Evolutionary conservation across 208 protist species (phyloP), one percentile per base, ranked within the genome.

Genomic region (Trypanosoma brucei): DNA sequence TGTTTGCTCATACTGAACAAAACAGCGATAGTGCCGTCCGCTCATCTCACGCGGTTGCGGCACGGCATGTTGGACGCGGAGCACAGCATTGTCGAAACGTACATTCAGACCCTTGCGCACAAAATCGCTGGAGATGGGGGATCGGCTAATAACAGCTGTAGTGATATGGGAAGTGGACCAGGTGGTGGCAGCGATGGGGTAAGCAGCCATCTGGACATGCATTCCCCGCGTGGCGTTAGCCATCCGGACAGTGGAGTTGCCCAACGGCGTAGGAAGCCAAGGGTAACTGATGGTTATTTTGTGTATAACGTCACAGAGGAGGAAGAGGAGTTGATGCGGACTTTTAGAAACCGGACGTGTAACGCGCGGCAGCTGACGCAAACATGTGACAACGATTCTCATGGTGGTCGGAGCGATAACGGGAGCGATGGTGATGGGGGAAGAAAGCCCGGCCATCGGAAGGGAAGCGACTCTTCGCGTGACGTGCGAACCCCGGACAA

Each of bases 251-350:
- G 35, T 42, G 58, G 33, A 46, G 42, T 6, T 14, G 42, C 42
- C 8, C 42, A 6, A 50, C 7, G 55, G 55, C 49, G 42, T 33
- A 35, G 59, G 45, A 33, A 58, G n/a, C 5, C 67, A 57, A 71
- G 63, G 53, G 80, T 86, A 68, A 84, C 78, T 68, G 69, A 70
- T 52, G 88, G 88, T 14, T 95, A 92, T 75, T 53, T 95, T 11
- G 74, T 77, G 69, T 95, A 95, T 72, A 80, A 90, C 38, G 68
- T 92, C 40, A 91, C 88, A 31, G 81, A 90, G 53, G 88, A 95
- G 62, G 72, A 78, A 57, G 71, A 78, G 7, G 81, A 79, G 49
- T 70, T 95, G 44, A 78, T 74, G 13, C 75, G 78, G 57, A 81
- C 87, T 45, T 63, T 92, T 31, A 11, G 34, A 33, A 74, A 70